phyloP scores from a whole-genome alignment of 1,139 yeast genomes.

The Hemisphaericaspora lyxosophila region DNA sequence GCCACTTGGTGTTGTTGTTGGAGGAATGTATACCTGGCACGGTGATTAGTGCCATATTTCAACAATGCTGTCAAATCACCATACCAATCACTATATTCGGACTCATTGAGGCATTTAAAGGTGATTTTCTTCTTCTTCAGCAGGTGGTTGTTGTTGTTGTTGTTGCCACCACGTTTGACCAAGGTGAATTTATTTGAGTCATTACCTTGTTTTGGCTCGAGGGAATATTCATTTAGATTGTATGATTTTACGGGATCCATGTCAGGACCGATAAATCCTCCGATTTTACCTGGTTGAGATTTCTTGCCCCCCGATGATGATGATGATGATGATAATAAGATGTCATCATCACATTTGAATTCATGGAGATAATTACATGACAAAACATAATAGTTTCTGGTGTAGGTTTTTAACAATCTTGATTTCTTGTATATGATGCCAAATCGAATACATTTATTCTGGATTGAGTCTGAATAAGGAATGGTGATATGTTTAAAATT shows the following conservation, averaged over 20 bases:
- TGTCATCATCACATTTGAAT: slow-evolving; percentile 34
- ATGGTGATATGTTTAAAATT: slow-evolving; percentile 28
- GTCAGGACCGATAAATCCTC: slow-evolving; percentile 44
- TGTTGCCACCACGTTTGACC: too few species aligned
- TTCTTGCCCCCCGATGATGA: slow-evolving; percentile 5
- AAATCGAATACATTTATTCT: slow-evolving; percentile 45
- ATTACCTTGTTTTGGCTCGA: slow-evolving; percentile 36
- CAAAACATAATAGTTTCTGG: slow-evolving; percentile 38
- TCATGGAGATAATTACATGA: slow-evolving; percentile 49
- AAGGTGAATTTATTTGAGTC: slow-evolving; percentile 36
- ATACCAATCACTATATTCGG: slow-evolving; percentile 38
- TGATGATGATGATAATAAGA: slow-evolving; percentile 6
- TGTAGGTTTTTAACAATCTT: slow-evolving; percentile 43
- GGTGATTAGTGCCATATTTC: slow-evolving; percentile 36
- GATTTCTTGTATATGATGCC: slow-evolving; percentile 46
- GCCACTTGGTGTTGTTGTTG: slow-evolving; percentile 1
- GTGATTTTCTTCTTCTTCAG: slow-evolving; percentile 40
- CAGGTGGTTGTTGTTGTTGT: slow-evolving; percentile 25
- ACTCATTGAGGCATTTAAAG: slow-evolving; percentile 35
- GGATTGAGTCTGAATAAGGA: slow-evolving; percentile 41
- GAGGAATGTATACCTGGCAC: slow-evolving; percentile 27
- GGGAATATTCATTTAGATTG: slow-evolving; percentile 40
- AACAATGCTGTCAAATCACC: slow-evolving; percentile 41
- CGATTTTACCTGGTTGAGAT: slow-evolving; percentile 30
- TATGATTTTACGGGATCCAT: slow-evolving; percentile 44